Evolutionary conservation across 108 stramenopile species (phyloP), one percentile per base, ranked within the genome.

Genomic region (Skeletonema potamos): DNA sequence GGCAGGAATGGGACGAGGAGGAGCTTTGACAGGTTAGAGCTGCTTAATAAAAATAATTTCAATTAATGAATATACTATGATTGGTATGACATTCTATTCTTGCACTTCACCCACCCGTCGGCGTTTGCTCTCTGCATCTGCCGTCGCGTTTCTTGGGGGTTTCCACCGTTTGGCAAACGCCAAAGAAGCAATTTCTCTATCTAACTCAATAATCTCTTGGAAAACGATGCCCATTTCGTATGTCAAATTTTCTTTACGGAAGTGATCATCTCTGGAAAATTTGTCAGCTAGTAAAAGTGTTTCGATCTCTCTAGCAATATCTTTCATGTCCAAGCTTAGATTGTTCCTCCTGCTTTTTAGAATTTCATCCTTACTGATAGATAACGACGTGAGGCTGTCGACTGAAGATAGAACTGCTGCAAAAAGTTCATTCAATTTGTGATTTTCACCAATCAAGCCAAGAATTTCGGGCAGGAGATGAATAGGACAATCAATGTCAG

Each of bases 1-100:
- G 62, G 91, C 91, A 43, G 93, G 93, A 13, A 92, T 95, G 93
- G 73, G 91, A 76, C 69, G 93, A 66, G 93, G 93, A 61, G 90
- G 90, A 33, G 91, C 93, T 24, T 56, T 95, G 59, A 94, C 66
- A 54, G 85, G 84, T 10, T 59, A 59, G 30, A 9, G 0, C 3
- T 1, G 9, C 22, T 24, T 51, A 22, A 51, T 24, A 51, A n/a
- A 51, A n/a, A 41, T n/a, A 41, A 41, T 41, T 41, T 41, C 39
- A 41, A n/a, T n/a, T 51, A 1, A 24, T 51, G 22, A 22, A 51
- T 34, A 34, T 34, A 6, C 34, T 6, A 51, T 44, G 17, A 18
- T 46, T n/a, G 18, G 22, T 10, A 2, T 41, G 8, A 41, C 39
- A 11, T 2, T 41, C 39, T 8, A 24, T 51, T 51, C 8, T 51